phyloP scores from a whole-genome alignment of 1,284 basidiomycete species.

The Pyrrhoderma noxium region DNA sequence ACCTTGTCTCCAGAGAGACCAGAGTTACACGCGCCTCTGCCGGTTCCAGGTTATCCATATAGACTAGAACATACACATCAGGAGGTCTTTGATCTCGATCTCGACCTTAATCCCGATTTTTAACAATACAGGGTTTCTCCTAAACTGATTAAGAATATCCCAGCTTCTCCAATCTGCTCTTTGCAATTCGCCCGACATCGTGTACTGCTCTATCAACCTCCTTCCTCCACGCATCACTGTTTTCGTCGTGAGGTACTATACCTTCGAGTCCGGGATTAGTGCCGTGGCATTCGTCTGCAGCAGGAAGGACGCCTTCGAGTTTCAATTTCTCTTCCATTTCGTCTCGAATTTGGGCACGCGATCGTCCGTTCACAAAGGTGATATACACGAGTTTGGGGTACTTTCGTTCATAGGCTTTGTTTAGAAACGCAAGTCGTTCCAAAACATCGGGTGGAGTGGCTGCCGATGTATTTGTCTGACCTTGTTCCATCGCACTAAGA shows the following conservation, averaged over 20 bases:
- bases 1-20: conserved; percentile 49
- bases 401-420: conserved; percentile 64
- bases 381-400: conserved; percentile 79
- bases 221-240: conserved; percentile 38
- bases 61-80: conserved; percentile 57
- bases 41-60: conserved; percentile 56
- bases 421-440: conserved; percentile 57
- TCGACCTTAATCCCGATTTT: conserved; percentile 73
- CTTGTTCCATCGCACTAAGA: conserved; percentile 76
- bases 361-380: conserved; percentile 85
- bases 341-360: conserved; percentile 59
- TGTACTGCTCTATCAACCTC: conserved; percentile 68
- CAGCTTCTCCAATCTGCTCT: conserved; percentile 48
- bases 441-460: conserved; percentile 62
- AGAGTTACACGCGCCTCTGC: conserved; percentile 40
- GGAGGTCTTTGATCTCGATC: conserved; percentile 62
- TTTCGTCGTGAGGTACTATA: conserved; percentile 12
- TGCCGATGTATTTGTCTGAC: conserved; percentile 20
- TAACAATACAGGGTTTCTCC: conserved; percentile 22
- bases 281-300: conserved; percentile 23
- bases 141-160: conserved; percentile 20
- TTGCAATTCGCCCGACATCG: conserved; percentile 71
- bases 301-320: conserved; percentile 38
- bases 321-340: conserved; percentile 71
- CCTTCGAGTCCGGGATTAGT: conserved; percentile 15